phyloP scores from a whole-genome alignment of 148 eudicot species.

The Spergularia bocconei region DNA sequence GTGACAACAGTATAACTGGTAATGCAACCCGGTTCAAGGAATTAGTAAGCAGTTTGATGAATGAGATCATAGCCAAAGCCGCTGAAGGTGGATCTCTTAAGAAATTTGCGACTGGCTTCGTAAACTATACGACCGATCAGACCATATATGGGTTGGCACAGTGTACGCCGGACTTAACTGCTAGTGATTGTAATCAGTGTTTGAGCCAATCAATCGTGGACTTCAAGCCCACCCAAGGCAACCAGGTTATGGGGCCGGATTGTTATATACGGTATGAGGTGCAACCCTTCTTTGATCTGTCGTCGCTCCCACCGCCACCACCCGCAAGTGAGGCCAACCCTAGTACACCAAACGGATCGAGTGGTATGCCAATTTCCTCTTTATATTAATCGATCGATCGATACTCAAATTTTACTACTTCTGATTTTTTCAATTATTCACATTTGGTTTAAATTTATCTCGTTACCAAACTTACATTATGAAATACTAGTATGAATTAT shows the following conservation, averaged over 20 bases:
- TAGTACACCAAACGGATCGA: too few relatives aligned
- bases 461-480: too few relatives aligned
- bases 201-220: background rate
- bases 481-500: too few relatives aligned
- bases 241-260: conserved; percentile 17
- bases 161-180: conserved; percentile 26
- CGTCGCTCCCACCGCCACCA: background rate
- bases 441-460: too few relatives aligned
- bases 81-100: conserved; percentile 10
- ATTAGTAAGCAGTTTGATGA: background rate
- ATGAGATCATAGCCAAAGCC: background rate
- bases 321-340: background rate
- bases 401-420: too few relatives aligned
- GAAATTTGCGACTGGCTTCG: background rate
- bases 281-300: conserved; percentile 20
- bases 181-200: conserved; percentile 20
- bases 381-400: too few relatives aligned
- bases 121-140: background rate
- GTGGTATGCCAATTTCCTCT: too few relatives aligned
- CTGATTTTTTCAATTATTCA: too few relatives aligned
- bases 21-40: background rate
- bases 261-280: conserved; percentile 28
- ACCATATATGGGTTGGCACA: conserved; percentile 15
- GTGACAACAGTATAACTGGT: background rate
- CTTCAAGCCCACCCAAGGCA: background rate